These are phyloP conservation scores for Aphanocladium album DNA, from an alignment of 2,329 filamentous ascomycete species.

Conservation along the genomic window DNA sequence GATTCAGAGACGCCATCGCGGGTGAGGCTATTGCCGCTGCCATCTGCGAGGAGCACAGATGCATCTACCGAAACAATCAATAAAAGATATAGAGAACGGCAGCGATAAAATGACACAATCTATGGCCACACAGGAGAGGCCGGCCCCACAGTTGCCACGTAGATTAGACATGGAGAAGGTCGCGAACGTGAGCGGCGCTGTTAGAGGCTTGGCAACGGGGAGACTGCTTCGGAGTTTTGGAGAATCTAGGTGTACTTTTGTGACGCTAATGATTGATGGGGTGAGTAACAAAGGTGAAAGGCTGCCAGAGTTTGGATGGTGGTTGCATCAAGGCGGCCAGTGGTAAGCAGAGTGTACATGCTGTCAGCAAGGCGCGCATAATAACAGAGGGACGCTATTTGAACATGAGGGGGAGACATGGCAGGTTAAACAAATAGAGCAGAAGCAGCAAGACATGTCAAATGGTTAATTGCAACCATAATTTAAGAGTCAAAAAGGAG, in stretches of 20 bases:
- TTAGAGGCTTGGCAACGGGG: conserved; percentile 3
- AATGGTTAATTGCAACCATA: conserved; percentile 4
- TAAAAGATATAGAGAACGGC: too few species aligned
- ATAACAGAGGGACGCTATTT: too few species aligned
- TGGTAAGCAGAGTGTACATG: neutral
- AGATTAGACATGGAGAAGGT: neutral
- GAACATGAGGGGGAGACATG: too few species aligned
- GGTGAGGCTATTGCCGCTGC: too few species aligned
- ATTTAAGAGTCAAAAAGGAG: neutral
- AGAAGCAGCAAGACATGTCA: neutral
- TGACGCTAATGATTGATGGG: neutral
- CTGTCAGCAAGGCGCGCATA: neutral
- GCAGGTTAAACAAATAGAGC: neutral
- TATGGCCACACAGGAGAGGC: neutral
- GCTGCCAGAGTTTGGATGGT: too few species aligned
- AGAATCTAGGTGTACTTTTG: neutral
- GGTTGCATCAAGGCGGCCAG: too few species aligned
- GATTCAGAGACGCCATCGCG: too few species aligned
- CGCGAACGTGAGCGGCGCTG: neutral
- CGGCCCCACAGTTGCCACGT: conserved; percentile 4
- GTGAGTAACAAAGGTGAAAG: neutral
- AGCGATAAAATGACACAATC: too few species aligned
- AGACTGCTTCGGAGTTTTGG: neutral
- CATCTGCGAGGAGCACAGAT: too few species aligned
- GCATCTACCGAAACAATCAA: too few species aligned